Evolutionary conservation across 2,329 filamentous ascomycete species (phyloP), one percentile per base, ranked within the genome.

Genomic region (Aureobasidium musti): DNA sequence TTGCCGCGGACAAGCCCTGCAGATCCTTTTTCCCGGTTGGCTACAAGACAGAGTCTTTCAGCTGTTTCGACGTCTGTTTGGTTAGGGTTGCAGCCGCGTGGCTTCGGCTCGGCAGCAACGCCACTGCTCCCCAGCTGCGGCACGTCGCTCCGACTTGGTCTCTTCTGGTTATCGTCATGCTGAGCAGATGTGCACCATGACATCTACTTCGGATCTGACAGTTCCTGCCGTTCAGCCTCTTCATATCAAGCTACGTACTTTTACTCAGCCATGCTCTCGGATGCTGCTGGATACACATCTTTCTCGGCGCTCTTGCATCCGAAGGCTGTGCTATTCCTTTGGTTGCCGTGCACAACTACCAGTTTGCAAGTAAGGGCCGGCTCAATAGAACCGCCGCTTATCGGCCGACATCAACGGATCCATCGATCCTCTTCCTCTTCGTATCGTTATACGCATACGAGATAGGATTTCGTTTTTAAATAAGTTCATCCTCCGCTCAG

Each of bases 231-330:
- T n/a, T 49, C 28, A 4, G 26, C 21, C 4, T 45, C 33, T 17
- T 28, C 13, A 1, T 30, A 50, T 21, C 19, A 21, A 54, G 11
- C 39, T 45, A 59, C 39, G 37, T 45, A 59, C 39, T 33, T 35
- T 35, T 37, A 30, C 57, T 61, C 41, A 61, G 57, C 57, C 57
- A n/a, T 61, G 57, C 57, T 33, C 39, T 28, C 54, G 54, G 37
- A 59, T 43, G 33, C 54, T 57, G 23, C 6, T 41, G 37, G 54
- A 59, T n/a, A 10, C 14, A 28, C 17, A 1, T 11, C 13, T 13
- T 45, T 35, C 39, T 47, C 39, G 56, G 37, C 26, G 2, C 28
- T 35, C 39, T 59, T 59, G 56, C 43, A 5, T 28, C 57, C 54
- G 54, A 59, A 17, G 54, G 54, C 54, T 61, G 57, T 61, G 57